Evolutionary conservation across 2,329 filamentous ascomycete species (phyloP).

Genomic region (Aspergillus sp.): DNA sequence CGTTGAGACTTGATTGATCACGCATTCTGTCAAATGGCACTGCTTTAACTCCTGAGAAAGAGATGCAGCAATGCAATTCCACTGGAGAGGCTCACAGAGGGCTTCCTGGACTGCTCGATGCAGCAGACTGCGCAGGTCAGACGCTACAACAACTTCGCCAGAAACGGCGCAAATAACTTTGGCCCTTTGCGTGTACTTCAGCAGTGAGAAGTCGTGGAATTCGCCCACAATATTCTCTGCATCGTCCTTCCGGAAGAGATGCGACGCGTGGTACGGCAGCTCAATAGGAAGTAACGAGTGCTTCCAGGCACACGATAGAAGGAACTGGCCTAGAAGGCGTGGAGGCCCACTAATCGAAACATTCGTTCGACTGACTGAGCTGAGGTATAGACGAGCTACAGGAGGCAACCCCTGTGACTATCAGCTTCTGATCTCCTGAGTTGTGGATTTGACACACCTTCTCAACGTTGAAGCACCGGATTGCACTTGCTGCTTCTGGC

Average conservation of each 20-base stretch:
- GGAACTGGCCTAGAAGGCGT: not conserved
- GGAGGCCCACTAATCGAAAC: slow-evolving; percentile 11
- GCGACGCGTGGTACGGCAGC: slow-evolving; percentile 9
- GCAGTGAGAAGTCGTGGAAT: not conserved
- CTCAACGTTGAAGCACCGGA: slow-evolving; percentile 1
- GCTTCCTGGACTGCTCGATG: slow-evolving; percentile 2
- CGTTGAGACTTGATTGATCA: not conserved
- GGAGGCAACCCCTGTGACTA: not conserved
- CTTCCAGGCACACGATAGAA: slow-evolving; percentile 5
- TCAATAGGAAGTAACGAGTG: slow-evolving; percentile 10
- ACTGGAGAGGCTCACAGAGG: not conserved
- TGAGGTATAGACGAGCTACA: slow-evolving; percentile 9
- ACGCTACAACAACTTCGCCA: not conserved
- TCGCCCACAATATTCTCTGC: not conserved
- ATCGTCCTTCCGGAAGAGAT: not conserved
- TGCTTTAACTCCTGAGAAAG: not conserved
- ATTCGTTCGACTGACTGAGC: slow-evolving; percentile 6
- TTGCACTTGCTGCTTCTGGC: not conserved
- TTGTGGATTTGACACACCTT: not conserved
- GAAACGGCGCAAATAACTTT: not conserved
- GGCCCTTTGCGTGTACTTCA: not conserved
- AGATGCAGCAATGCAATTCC: not conserved
- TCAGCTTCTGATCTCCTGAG: not conserved
- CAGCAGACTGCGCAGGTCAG: not conserved
- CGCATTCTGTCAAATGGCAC: not conserved